These are phyloP conservation scores for Saposhnikovia divaricata DNA, from an alignment of 129 eudicot genomes.

Conservation along the genomic window DNA sequence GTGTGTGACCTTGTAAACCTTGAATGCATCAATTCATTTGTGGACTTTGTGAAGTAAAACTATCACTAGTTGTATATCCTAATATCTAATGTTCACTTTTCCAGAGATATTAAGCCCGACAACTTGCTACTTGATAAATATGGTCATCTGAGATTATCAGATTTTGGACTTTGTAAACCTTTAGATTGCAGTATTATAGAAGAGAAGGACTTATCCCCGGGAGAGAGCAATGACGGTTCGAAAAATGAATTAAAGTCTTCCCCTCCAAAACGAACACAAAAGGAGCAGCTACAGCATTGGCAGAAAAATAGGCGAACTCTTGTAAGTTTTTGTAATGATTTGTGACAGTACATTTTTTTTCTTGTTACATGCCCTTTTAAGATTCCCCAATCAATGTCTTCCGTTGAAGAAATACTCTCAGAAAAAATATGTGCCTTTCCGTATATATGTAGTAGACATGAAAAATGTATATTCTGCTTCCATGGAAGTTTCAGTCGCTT, in stretches of 20 bases:
- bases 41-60: not conserved
- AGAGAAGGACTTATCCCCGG: constrained; percentile 20
- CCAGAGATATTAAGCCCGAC: constrained; percentile 31
- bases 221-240: not conserved
- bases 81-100: not conserved
- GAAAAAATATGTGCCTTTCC: not conserved
- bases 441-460: not conserved
- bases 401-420: not conserved
- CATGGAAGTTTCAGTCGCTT: not conserved
- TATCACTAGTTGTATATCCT: not conserved
- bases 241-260: constrained; percentile 5
- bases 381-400: not conserved
- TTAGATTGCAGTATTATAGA: constrained; percentile 24
- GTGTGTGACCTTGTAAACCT: not conserved
- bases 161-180: constrained; percentile 31
- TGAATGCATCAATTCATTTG: not conserved
- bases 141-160: constrained; percentile 29
- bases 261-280: constrained; percentile 23
- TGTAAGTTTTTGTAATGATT: constrained; percentile 10
- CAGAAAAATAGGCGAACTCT: constrained; percentile 28
- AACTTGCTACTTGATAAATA: constrained; percentile 28
- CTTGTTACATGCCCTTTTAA: not conserved
- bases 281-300: constrained; percentile 32
- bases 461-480: not conserved
- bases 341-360: not conserved